Base-by-base conservation (phyloP, 805 yeast genomes). In the Metschnikowia similis region DNA sequence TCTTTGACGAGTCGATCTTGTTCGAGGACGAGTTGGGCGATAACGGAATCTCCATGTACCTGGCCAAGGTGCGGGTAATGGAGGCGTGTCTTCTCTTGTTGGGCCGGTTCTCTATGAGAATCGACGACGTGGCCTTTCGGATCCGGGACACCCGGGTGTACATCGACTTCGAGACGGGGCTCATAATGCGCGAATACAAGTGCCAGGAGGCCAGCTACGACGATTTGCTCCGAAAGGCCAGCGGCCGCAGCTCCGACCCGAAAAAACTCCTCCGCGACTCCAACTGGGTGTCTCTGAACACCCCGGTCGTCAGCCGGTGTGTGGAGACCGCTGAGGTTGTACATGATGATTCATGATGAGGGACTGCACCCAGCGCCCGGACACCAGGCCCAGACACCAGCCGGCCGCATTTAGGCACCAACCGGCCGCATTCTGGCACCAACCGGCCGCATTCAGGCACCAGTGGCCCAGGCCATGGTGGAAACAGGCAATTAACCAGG, bases 1-100 rank as follows among this genome's bases (percentile, higher is more conserved):
- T 88, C 65, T 94, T 82, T 62, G 97, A 90, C 63, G 97, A 92
- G 59, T 81, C 89, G 73, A 81, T 88, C 6, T 71, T 94, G 31
- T 94, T 81, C 64, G 99, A 94, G 64, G 99, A 94, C 62, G 99
- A 94, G 65, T 73, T 94, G 48, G 98, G 96, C 4, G 99, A 94
- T 65, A 94, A 92, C 65, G 99, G 99, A 7, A 86, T 89, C 14
- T 81, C 95, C 0, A 79, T 88, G 48, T 69, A 88, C 48, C 82
- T 83, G 47, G 83, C 84, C 34, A 91, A 91, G 66, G 80, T 94
- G 17, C 72, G 99, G 54, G 97, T 90, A 4, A 94, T 94, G 97
- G 83, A 83, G 6, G 79, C 84, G 46, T 80, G 96, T 52, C 63
- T 94, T 56, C 69, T 94, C 35, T 58, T 92, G 32, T 71, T 94